These are phyloP conservation scores for Inga leiocalycina DNA, from an alignment of 306 rosid species.

Conservation along the genomic window DNA sequence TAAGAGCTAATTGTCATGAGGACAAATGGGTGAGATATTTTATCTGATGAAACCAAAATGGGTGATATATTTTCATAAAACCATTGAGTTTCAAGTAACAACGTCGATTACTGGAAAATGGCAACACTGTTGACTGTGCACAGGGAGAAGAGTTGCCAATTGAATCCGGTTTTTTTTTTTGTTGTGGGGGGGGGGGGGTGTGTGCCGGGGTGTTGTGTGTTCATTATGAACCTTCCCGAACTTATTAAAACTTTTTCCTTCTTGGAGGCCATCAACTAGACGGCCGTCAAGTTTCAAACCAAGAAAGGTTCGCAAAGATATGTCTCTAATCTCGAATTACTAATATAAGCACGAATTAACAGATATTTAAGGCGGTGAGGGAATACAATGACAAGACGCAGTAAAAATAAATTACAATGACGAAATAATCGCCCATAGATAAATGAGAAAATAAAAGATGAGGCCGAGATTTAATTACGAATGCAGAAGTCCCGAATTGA, in stretches of 20 bases:
- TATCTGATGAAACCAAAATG: not conserved
- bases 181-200: too few relatives aligned
- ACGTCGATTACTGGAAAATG: not conserved
- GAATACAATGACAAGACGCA: not conserved
- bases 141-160: not conserved
- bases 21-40: not conserved
- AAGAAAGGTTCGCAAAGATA: not conserved
- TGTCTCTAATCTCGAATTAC: not conserved
- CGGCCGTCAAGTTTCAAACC: not conserved
- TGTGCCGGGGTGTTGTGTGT: too few relatives aligned
- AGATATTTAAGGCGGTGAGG: not conserved
- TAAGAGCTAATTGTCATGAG: not conserved
- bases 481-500: constrained; percentile 53
- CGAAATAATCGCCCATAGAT: not conserved
- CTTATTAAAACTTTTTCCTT: not conserved
- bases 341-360: not conserved
- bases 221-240: not conserved
- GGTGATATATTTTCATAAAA: not conserved
- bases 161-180: not conserved
- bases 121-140: not conserved
- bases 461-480: constrained; percentile 37
- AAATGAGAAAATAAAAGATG: not conserved
- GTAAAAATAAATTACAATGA: not conserved
- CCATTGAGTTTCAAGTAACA: not conserved
- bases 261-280: not conserved